phyloP scores from a whole-genome alignment of 352 stramenopile genomes.

The Phytopythium ostracodes region DNA sequence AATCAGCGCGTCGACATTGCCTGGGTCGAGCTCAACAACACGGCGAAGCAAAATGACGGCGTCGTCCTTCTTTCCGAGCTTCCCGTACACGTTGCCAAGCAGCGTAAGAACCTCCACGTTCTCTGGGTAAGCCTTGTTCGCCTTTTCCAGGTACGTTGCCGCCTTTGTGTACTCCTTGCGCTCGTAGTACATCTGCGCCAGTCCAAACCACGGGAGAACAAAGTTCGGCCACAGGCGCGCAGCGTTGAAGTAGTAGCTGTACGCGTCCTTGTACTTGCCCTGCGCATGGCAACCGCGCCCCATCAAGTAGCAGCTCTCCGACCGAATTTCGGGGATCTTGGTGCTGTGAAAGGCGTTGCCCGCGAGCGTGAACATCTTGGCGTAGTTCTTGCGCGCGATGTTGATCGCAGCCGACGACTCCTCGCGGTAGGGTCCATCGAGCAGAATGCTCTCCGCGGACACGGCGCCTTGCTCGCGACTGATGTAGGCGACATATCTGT shows the following conservation, averaged over 20 bases:
- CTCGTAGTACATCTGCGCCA: slow-evolving; percentile 90
- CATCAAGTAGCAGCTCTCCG: slow-evolving; percentile 96
- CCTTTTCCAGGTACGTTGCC: slow-evolving; percentile 83
- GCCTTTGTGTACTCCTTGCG: slow-evolving; percentile 83
- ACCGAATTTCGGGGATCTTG: slow-evolving; percentile 90
- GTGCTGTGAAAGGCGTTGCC: slow-evolving; percentile 88
- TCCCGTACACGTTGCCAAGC: slow-evolving; percentile 77
- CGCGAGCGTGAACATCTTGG: slow-evolving; percentile 88
- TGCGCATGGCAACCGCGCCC: slow-evolving; percentile 93
- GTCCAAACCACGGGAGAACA: slow-evolving; percentile 78
- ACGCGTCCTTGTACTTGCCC: slow-evolving; percentile 94
- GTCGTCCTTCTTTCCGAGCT: slow-evolving; percentile 78
- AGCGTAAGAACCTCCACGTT: slow-evolving; percentile 85
- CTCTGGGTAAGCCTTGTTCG: slow-evolving; percentile 85
- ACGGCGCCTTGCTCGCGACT: slow-evolving; percentile 62
- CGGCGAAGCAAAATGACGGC: slow-evolving; percentile 75
- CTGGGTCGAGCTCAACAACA: slow-evolving; percentile 81
- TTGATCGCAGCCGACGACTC: slow-evolving; percentile 57
- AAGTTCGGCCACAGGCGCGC: slow-evolving; percentile 86
- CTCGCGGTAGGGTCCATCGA: slow-evolving; percentile 81
- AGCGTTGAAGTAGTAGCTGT: slow-evolving; percentile 96
- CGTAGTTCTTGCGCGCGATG: slow-evolving; percentile 85
- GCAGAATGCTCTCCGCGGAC: slow-evolving; percentile 51
- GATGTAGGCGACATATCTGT: slow-evolving; percentile 90
- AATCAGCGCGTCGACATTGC: slow-evolving; percentile 83